Percentiles rank a stretch among this genome's conserved stretches.
phyloP scores from a whole-genome alignment of 345 rosid species.

The Gossypium anomalum region DNA sequence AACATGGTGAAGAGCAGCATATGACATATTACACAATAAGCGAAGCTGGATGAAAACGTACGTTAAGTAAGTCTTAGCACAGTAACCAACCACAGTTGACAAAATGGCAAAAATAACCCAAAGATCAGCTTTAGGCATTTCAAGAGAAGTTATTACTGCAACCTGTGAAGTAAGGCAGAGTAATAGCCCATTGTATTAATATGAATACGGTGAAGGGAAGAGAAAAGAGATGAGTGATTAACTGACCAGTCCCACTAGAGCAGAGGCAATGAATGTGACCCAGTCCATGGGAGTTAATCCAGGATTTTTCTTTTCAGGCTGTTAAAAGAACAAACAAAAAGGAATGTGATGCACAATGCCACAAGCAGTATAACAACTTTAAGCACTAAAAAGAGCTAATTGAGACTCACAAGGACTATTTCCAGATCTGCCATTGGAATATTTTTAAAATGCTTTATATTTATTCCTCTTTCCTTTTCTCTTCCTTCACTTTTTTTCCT shows the following conservation, averaged over 20 bases:
- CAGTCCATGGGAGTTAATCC: conserved; percentile 87
- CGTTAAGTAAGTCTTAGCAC: conserved; percentile 83
- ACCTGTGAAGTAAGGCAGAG: conserved; percentile 38
- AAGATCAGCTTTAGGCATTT: conserved; percentile 74
- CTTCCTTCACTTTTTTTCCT: conserved; percentile 42
- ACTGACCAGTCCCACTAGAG: conserved; percentile 72
- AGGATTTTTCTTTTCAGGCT: conserved; percentile 91
- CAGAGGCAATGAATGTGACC: conserved; percentile 76
- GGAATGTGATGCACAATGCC: conserved; percentile 12
- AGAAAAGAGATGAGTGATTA: conserved; percentile 10
- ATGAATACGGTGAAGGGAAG: not conserved
- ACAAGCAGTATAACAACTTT: conserved; percentile 8
- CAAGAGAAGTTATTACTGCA: conserved; percentile 72
- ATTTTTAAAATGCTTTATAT: conserved; percentile 72
- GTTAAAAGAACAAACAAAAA: conserved; percentile 14
- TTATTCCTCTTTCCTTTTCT: conserved; percentile 45
- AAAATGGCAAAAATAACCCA: conserved; percentile 50
- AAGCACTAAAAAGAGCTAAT: conserved; percentile 18
- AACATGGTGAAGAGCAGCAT: not conserved
- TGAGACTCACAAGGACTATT: conserved; percentile 70
- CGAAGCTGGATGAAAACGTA: conserved; percentile 35
- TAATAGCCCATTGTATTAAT: not conserved
- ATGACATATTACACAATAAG: not conserved
- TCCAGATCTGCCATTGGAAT: conserved; percentile 94
- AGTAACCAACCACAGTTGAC: conserved; percentile 57